Evolutionary conservation across 2,329 filamentous ascomycete genomes (phyloP).

Genomic region (Monosporascus sp.): DNA sequence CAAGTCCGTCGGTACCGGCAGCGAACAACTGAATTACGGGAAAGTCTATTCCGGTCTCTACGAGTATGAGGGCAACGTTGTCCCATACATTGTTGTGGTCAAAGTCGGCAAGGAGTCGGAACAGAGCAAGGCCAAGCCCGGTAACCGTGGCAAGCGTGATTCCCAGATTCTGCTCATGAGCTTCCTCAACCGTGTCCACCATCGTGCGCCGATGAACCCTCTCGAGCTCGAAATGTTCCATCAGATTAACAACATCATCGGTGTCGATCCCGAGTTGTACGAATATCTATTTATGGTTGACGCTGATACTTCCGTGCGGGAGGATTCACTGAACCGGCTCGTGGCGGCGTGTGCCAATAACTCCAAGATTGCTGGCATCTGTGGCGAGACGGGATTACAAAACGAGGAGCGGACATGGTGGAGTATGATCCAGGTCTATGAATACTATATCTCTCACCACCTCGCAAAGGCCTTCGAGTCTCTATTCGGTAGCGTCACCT

Average conservation of each 20-base stretch:
- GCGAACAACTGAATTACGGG: slow-evolving; percentile 92
- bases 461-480: slow-evolving; percentile 96
- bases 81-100: slow-evolving; percentile 91
- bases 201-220: slow-evolving; percentile 89
- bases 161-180: slow-evolving; percentile 94
- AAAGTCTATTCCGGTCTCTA: slow-evolving; percentile 98
- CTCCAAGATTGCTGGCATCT: slow-evolving; percentile 94
- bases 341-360: slow-evolving; percentile 92
- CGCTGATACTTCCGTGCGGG: slow-evolving; percentile 88
- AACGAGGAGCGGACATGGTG: slow-evolving; percentile 95
- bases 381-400: slow-evolving; percentile 91
- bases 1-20: slow-evolving; percentile 84
- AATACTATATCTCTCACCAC: slow-evolving; percentile 99
- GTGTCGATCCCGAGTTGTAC: slow-evolving; percentile 94
- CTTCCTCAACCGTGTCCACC: slow-evolving; percentile 96
- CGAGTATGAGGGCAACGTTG: slow-evolving; percentile 95
- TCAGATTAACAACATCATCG: slow-evolving; percentile 98
- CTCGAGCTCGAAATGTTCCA: slow-evolving; percentile 98
- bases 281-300: slow-evolving; percentile 98
- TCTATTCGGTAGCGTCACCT: slow-evolving; percentile 95
- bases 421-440: slow-evolving; percentile 99
- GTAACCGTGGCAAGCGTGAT: slow-evolving; percentile 97
- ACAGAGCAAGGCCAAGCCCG: slow-evolving; percentile 83
- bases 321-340: slow-evolving; percentile 87
- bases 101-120: slow-evolving; percentile 98